These are phyloP conservation scores for Flaveria sonorensis DNA, from an alignment of 129 eudicot genomes.

Conservation along the genomic window DNA sequence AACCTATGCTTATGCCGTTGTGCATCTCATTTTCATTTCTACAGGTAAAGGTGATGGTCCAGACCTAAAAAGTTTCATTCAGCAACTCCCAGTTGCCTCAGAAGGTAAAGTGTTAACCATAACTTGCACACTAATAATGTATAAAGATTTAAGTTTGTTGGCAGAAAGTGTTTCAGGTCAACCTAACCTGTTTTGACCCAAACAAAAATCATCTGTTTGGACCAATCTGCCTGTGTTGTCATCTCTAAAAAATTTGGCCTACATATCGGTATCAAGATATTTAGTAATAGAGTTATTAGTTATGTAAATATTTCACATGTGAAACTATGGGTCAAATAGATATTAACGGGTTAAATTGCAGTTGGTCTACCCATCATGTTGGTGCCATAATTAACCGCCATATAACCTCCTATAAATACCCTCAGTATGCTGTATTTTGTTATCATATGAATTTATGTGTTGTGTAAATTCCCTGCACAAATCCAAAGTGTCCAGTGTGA, in stretches of 20 bases:
- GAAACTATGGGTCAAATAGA: no score
- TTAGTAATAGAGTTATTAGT: no score
- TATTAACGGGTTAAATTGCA: no score
- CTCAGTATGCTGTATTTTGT: no score
- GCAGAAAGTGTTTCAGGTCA: neutral
- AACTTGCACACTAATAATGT: neutral
- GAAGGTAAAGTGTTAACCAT: constrained; percentile 49
- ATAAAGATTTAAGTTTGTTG: neutral
- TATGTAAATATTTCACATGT: no score
- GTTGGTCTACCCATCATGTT: no score
- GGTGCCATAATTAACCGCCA: no score
- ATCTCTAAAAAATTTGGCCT: neutral
- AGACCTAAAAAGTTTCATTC: constrained; percentile 78
- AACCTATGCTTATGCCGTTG: neutral
- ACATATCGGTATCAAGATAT: no score
- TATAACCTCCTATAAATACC: no score
- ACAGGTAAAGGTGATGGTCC: constrained; percentile 84
- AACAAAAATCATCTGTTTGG: neutral
- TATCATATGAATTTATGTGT: no score
- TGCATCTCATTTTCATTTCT: constrained; percentile 11
- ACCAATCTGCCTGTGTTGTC: neutral
- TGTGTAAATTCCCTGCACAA: no score
- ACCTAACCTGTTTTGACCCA: neutral
- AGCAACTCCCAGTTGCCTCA: constrained; percentile 67
- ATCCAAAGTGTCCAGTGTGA: no score